phyloP scores from a whole-genome alignment of 768 basidiomycete genomes.

The Suillus bovinus region DNA sequence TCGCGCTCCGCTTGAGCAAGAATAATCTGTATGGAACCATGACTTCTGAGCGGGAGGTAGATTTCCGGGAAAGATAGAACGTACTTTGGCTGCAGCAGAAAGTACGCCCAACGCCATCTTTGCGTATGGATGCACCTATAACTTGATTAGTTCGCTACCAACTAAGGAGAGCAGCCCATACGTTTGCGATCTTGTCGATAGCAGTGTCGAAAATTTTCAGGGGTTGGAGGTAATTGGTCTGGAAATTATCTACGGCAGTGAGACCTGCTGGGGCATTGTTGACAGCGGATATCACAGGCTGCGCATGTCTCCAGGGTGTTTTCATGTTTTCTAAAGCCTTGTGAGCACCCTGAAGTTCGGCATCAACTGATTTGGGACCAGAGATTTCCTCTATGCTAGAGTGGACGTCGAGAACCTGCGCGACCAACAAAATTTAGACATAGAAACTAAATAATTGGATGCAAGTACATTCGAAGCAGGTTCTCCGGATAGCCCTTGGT shows the following conservation, averaged over 20 bases:
- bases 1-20: constrained; percentile 9
- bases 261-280: not conserved
- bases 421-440: not conserved
- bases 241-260: not conserved
- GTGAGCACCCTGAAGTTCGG: not conserved
- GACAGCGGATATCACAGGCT: not conserved
- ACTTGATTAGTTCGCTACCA: not conserved
- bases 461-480: no score
- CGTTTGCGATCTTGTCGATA: not conserved
- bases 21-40: not conserved
- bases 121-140: constrained; percentile 9
- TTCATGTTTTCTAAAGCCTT: not conserved
- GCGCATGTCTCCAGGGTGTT: not conserved
- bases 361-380: not conserved
- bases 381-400: not conserved
- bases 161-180: not conserved
- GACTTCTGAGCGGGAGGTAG: not conserved
- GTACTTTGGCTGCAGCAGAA: not conserved
- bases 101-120: constrained; percentile 11
- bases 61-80: not conserved
- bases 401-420: not conserved
- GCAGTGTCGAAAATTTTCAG: constrained; percentile 6
- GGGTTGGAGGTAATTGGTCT: constrained; percentile 8
- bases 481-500: no score
- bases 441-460: not conserved